Evolutionary conservation across 2,329 filamentous ascomycete species (phyloP), one percentile per base, ranked within the genome.

Genomic region (Penicillium corylophilum): DNA sequence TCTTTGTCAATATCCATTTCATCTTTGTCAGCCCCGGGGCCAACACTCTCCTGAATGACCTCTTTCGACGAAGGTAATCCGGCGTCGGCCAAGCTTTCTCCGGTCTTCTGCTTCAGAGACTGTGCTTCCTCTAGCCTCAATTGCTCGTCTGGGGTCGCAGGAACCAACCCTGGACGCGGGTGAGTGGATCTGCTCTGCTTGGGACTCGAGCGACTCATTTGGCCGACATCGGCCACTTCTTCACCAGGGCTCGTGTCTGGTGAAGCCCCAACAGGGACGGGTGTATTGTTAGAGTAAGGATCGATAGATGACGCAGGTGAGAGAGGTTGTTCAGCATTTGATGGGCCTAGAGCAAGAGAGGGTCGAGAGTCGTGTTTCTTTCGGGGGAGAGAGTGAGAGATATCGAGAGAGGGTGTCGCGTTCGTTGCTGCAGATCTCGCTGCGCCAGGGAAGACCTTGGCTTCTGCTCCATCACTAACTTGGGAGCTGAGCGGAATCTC

Each of bases 161-260:
- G 77, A 51, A 73, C 69, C 40, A 65, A 49, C 23, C 50, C 65
- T 60, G 61, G 55, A 46, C 55, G 70, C 45, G 54, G 51, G 29
- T 58, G 50, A 57, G 63, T 44, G 16, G 60, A 33, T 39, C 61
- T 58, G 22, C 62, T 61, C 53, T 60, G 56, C 29, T 64, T 65
- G 9, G 63, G 56, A 24, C 56, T 65, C 18, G 51, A 54, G 16
- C 69, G 29, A 73, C 76, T 58, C 77, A 79, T 57, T 73, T 75
- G 39, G 76, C 65, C 52, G 74, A 69, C 58, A 76, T 65, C 63
- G 9, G 52, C 53, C 23, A 56, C 56, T 46, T 90, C 87, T 48
- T 87, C 82, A 48, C 88, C 87, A 1, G 87, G 85, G 61, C 87
- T 91, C 1, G 88, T 91, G 59, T 87, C 85, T 1, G 87, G 83